phyloP scores from a whole-genome alignment of 2,329 filamentous ascomycete species.

The Lasiodiplodia sp. region DNA sequence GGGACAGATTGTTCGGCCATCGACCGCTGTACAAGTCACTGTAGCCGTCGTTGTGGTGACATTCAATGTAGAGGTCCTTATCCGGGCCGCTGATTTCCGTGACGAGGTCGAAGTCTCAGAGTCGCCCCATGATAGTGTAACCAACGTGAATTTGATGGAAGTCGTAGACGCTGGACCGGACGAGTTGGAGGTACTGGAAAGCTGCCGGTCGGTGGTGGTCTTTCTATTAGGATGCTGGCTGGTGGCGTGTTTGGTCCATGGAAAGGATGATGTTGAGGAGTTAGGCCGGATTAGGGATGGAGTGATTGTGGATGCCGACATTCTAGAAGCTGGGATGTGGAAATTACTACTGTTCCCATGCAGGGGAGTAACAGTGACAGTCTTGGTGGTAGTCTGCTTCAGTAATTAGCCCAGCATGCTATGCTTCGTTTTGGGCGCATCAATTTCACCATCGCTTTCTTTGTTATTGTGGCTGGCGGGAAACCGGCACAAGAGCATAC shows the following conservation, averaged over 20 bases:
- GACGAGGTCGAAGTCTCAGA: not conserved
- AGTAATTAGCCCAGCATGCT: not conserved
- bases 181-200: not conserved
- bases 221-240: not conserved
- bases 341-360: not conserved
- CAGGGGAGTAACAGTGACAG: not conserved
- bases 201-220: not conserved
- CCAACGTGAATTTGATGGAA: not conserved
- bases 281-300: not conserved
- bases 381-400: slow-evolving; percentile 2
- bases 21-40: not conserved
- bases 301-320: not conserved
- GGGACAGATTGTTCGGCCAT: slow-evolving; percentile 7
- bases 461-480: slow-evolving; percentile 12
- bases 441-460: not conserved
- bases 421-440: not conserved
- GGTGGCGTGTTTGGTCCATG: not conserved
- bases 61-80: not conserved
- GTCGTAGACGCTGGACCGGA: not conserved
- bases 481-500: slow-evolving; percentile 28
- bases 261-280: not conserved
- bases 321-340: not conserved
- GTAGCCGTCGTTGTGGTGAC: slow-evolving; percentile 1
- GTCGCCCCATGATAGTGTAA: not conserved
- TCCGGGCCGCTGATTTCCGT: not conserved